Evolutionary conservation across 169 alveolate species (phyloP).

Genomic region (Prorocentrum cordatum): DNA sequence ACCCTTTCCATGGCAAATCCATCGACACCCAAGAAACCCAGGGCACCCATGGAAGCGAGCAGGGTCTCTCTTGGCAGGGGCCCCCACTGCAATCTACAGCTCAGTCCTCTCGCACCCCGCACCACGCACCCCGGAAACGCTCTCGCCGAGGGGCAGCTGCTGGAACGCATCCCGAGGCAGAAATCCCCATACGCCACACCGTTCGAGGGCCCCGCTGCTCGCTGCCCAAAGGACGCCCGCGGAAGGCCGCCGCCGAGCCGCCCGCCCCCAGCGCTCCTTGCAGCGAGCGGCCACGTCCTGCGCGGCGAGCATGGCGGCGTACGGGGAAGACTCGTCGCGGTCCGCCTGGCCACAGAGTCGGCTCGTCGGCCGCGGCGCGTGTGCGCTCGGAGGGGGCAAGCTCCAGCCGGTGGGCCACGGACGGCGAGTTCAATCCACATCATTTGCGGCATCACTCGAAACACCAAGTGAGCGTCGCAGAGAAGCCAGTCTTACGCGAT

Average conservation of each 20-base stretch:
- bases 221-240: too few relatives aligned
- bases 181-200: too few relatives aligned
- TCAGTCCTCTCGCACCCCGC: too few relatives aligned
- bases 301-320: constrained; percentile 99
- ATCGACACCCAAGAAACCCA: too few relatives aligned
- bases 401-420: background rate
- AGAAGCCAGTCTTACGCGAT: background rate
- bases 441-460: background rate
- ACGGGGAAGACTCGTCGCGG: constrained; percentile 99
- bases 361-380: background rate
- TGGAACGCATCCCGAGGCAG: too few relatives aligned
- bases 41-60: too few relatives aligned
- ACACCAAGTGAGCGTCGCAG: background rate
- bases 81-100: too few relatives aligned
- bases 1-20: too few relatives aligned
- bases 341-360: constrained; percentile 84
- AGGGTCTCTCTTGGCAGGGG: too few relatives aligned
- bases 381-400: background rate
- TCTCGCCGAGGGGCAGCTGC: too few relatives aligned
- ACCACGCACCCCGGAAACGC: too few relatives aligned
- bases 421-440: constrained; percentile 27
- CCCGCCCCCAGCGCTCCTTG: constrained; percentile 2
- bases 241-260: background rate
- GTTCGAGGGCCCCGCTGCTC: too few relatives aligned
- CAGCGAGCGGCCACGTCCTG: constrained; percentile 80